Evolutionary conservation across 495 filamentous ascomycete species (phyloP).

Genomic region (Aspergillus kassunensis): DNA sequence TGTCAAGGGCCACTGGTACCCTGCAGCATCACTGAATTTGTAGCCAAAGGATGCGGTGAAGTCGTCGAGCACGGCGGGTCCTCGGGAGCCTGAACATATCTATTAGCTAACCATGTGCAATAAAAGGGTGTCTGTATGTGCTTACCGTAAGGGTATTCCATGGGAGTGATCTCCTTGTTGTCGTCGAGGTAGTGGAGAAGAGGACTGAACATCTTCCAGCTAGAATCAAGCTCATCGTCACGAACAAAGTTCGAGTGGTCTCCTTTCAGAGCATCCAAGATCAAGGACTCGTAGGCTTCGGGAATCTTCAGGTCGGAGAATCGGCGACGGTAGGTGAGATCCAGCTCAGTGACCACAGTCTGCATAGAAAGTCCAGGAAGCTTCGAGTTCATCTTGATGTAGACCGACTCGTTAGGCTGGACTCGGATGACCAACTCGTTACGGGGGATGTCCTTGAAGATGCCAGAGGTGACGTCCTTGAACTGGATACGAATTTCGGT

Average conservation of each 20-base stretch:
- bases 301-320: slow-evolving; percentile 99
- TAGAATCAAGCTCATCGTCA: slow-evolving; percentile 96
- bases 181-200: slow-evolving; percentile 97
- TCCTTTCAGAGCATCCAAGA: slow-evolving; percentile 95
- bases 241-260: slow-evolving; percentile 99
- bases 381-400: slow-evolving; percentile 99
- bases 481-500: slow-evolving; percentile 99
- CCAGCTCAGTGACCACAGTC: slow-evolving; percentile 97
- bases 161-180: slow-evolving; percentile 98
- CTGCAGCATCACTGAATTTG: slow-evolving; percentile 95
- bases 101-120: slow-evolving; percentile 16
- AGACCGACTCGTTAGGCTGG: slow-evolving; percentile 98
- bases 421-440: slow-evolving; percentile 99
- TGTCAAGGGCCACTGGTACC: slow-evolving; percentile 88
- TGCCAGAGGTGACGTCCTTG: slow-evolving; percentile 97
- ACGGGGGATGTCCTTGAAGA: slow-evolving; percentile 99
- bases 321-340: slow-evolving; percentile 94
- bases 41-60: slow-evolving; percentile 98
- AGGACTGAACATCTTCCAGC: slow-evolving; percentile 98
- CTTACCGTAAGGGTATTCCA: slow-evolving; percentile 99
- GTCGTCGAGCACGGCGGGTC: slow-evolving; percentile 93
- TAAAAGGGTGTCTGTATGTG: no score
- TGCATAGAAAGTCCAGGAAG: slow-evolving; percentile 98
- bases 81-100: slow-evolving; percentile 71
- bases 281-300: slow-evolving; percentile 97